Evolutionary conservation across 163 green algal genomes (phyloP).

Genomic region (Prototheca wickerhamii): DNA sequence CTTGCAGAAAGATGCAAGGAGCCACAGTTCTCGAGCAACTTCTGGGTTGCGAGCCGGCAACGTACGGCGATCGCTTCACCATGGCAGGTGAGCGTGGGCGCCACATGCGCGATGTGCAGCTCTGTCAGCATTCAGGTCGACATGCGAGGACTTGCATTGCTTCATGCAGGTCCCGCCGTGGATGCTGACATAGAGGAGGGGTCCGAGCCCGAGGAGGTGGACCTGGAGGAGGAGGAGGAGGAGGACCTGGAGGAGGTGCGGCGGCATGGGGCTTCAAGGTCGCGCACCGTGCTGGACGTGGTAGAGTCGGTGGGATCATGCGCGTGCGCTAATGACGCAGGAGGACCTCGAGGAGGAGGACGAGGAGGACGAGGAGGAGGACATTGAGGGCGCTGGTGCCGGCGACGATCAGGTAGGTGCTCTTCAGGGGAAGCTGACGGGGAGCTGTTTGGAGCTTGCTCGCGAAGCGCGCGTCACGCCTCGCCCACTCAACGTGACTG

Average conservation of each 20-base stretch:
- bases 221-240: constrained; percentile 16
- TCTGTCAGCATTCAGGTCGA: background rate
- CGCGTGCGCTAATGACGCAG: background rate
- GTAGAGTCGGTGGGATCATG: background rate
- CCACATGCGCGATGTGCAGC: background rate
- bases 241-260: constrained; percentile 17
- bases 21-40: too few relatives aligned
- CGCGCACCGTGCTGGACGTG: background rate
- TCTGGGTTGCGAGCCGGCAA: too few relatives aligned
- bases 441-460: background rate
- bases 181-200: background rate
- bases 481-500: too few relatives aligned
- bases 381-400: background rate
- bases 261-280: background rate
- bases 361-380: constrained; percentile 20
- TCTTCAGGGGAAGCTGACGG: background rate
- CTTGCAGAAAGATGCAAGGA: too few relatives aligned
- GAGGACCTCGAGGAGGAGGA: constrained; percentile 25
- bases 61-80: too few relatives aligned
- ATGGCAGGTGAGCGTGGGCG: too few relatives aligned
- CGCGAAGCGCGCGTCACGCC: too few relatives aligned
- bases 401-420: background rate
- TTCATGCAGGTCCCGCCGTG: background rate
- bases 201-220: background rate
- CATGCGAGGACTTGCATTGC: constrained; percentile 1